Conservation (phyloP, 495 filamentous ascomycete genomes). For the Choiromyces venosus region DNA sequence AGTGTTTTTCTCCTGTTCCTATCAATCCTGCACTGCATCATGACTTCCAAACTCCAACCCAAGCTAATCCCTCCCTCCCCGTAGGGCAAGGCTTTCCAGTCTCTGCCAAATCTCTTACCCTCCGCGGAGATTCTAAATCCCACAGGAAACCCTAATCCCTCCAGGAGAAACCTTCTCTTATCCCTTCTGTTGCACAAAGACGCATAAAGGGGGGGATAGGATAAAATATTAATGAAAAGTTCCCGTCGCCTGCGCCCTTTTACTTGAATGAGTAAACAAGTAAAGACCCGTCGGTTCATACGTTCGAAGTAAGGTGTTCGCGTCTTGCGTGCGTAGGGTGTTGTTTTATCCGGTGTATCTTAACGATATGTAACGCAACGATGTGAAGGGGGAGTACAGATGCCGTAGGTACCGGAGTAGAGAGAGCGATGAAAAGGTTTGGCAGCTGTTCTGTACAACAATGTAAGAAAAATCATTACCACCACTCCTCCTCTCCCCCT, state of each 20-base stretch:
- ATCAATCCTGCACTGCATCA: not conserved
- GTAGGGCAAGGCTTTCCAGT: not conserved
- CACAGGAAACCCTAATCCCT: constrained; percentile 7
- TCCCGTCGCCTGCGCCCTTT: not conserved
- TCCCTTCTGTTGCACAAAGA: constrained; percentile 20
- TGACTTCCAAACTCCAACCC: not conserved
- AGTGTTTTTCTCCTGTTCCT: not conserved
- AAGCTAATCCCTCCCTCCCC: not conserved
- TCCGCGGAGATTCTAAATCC: constrained; percentile 27
- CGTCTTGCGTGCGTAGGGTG: not conserved
- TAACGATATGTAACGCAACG: not conserved
- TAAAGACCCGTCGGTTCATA: not conserved
- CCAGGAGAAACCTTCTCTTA: constrained; percentile 16
- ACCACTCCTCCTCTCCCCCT: constrained; percentile 5
- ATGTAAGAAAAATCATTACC: not conserved
- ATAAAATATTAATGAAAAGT: too few relatives aligned
- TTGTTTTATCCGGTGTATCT: not conserved
- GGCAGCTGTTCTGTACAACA: not conserved
- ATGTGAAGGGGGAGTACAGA: not conserved
- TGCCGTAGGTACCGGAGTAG: not conserved
- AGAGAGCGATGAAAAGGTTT: not conserved
- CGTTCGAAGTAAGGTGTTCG: not conserved
- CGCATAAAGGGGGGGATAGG: not conserved
- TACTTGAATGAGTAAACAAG: not conserved
- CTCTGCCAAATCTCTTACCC: not conserved